A percentile compares a stretch with the other conserved stretches of the same genome.
Conservation (phyloP, 805 yeast species). For the Saturnispora ahearnii region DNA sequence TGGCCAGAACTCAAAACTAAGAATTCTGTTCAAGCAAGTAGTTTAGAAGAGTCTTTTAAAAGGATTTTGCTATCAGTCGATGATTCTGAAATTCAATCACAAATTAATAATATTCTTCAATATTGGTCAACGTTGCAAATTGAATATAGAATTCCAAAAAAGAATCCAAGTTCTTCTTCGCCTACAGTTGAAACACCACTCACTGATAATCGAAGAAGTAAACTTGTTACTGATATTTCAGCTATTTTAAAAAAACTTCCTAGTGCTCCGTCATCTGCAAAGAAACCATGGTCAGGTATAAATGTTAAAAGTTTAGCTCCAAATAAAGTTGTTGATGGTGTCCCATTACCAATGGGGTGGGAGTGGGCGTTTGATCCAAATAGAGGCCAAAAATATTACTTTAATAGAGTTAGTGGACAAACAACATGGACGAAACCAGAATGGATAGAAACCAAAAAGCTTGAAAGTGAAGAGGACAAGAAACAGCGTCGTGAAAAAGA, state of each 20-base stretch:
- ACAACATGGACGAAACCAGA: constrained; percentile 58
- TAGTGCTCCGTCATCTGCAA: constrained; percentile 9
- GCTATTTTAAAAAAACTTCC: constrained; percentile 6
- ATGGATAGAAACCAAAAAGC: constrained; percentile 3
- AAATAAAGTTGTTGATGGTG: constrained; percentile 22
- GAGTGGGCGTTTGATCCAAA: constrained; percentile 42
- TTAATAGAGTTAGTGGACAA: constrained; percentile 36
- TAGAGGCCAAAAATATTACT: constrained; percentile 43
- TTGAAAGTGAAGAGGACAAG: constrained; percentile 5
- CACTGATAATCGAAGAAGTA: constrained; percentile 22
- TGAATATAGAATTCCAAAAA: constrained; percentile 81
- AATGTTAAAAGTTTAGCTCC: constrained; percentile 14
- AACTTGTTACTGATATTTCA: constrained; percentile 2
- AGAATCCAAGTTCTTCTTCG: constrained; percentile 22
- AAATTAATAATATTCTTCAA: constrained; percentile 39
- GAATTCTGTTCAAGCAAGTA: constrained; percentile 66
- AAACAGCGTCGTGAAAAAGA: constrained; percentile 12
- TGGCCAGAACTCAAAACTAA: constrained; percentile 65
- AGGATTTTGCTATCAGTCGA: constrained; percentile 27
- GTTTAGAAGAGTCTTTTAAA: constrained; percentile 56
- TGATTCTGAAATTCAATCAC: constrained; percentile 21
- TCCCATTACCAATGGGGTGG: constrained; percentile 57
- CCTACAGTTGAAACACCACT: background rate
- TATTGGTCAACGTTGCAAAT: constrained; percentile 70
- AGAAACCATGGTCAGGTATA: constrained; percentile 16